Evolutionary conservation across 768 basidiomycete genomes (phyloP).

Genomic region (Porphyrellus cyaneotinctus): DNA sequence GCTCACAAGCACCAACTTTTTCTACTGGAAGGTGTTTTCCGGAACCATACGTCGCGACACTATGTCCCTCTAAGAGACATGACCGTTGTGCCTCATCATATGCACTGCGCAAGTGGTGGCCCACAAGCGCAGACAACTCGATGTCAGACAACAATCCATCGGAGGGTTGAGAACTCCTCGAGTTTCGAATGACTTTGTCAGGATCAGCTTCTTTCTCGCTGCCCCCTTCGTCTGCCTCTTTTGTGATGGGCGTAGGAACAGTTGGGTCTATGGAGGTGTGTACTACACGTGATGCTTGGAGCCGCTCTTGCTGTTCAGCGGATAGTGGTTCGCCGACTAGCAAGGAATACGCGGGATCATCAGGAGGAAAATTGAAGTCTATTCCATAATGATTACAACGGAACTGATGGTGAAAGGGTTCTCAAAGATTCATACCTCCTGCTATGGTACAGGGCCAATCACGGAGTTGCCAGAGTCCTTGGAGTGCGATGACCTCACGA

Average conservation of each 20-base stretch:
- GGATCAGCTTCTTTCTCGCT: constrained; percentile 48
- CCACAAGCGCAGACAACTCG: constrained; percentile 49
- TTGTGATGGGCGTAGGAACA: constrained; percentile 31
- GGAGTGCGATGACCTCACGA: constrained; percentile 57
- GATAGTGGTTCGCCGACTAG: constrained; percentile 60
- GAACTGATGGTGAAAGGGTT: not conserved
- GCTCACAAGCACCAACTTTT: constrained; percentile 61
- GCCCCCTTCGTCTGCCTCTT: constrained; percentile 35
- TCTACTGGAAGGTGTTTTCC: constrained; percentile 38
- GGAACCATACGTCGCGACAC: constrained; percentile 47
- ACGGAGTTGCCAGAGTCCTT: constrained; percentile 37
- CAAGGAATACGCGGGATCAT: constrained; percentile 79
- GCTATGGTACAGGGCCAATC: constrained; percentile 80
- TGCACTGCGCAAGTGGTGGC: constrained; percentile 51
- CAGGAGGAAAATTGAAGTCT: constrained; percentile 92
- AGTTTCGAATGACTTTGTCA: constrained; percentile 68
- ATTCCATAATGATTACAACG: not conserved
- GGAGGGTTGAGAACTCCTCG: constrained; percentile 49
- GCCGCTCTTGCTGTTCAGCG: constrained; percentile 44
- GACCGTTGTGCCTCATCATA: constrained; percentile 55
- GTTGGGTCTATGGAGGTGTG: constrained; percentile 66
- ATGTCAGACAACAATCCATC: constrained; percentile 68
- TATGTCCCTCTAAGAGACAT: constrained; percentile 10
- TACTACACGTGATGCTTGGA: constrained; percentile 66
- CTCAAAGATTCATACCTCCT: constrained; percentile 55